A percentile compares a stretch with the other conserved stretches of the same genome.
Evolutionary conservation across 352 stramenopile genomes (phyloP).

Genomic region (Pythium aquatile): DNA sequence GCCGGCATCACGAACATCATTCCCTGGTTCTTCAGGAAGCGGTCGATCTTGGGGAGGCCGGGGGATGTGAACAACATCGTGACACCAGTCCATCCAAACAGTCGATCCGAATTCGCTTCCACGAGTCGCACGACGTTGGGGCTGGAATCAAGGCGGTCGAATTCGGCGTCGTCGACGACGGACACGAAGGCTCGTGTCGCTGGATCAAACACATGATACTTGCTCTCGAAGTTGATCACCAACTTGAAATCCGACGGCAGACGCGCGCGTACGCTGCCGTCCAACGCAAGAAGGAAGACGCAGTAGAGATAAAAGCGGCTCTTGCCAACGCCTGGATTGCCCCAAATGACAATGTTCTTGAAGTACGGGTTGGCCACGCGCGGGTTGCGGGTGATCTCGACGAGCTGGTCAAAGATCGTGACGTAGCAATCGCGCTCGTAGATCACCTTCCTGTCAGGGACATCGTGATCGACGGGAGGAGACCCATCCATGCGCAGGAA

Average conservation of each 20-base stretch:
- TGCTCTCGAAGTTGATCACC: neutral
- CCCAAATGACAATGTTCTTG: neutral
- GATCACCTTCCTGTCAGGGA: neutral
- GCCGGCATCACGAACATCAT: neutral
- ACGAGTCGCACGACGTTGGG: neutral
- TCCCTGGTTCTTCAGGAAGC: conserved; percentile 96
- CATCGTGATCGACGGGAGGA: neutral
- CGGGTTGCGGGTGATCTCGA: neutral
- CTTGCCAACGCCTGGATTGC: neutral
- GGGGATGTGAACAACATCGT: neutral
- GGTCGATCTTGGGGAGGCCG: neutral
- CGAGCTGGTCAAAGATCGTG: neutral
- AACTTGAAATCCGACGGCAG: neutral
- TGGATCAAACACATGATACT: neutral
- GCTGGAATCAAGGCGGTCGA: neutral
- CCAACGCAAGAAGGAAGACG: neutral
- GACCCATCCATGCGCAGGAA: neutral
- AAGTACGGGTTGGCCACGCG: neutral
- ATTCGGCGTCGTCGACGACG: neutral
- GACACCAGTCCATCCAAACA: neutral
- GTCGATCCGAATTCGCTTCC: neutral
- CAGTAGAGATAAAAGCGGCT: conserved; percentile 2
- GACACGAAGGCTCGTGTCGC: neutral
- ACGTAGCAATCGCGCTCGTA: neutral
- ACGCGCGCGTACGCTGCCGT: neutral